These are phyloP conservation scores for Colletotrichum navitas DNA, from an alignment of 2,329 filamentous ascomycete genomes.

Conservation along the genomic window DNA sequence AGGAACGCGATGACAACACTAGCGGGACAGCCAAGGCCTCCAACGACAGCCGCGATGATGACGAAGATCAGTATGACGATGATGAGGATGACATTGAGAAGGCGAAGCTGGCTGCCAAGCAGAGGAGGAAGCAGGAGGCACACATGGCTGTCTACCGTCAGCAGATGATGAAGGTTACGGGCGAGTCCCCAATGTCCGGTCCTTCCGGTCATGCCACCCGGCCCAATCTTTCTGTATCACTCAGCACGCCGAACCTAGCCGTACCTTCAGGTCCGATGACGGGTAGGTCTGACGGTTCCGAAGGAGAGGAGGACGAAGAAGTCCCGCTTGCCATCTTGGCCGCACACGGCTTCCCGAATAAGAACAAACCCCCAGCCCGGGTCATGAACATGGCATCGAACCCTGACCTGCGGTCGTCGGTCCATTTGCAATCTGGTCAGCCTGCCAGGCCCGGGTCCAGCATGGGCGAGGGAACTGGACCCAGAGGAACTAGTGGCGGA, in stretches of 20 bases:
- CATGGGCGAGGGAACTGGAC: constrained; percentile 61
- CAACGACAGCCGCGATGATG: constrained; percentile 72
- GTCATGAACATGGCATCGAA: constrained; percentile 76
- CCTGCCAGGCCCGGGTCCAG: constrained; percentile 68
- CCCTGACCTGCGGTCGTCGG: constrained; percentile 75
- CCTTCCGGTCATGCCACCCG: constrained; percentile 66
- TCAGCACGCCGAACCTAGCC: constrained; percentile 72
- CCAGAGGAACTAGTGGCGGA: constrained; percentile 53
- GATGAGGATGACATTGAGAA: constrained; percentile 86
- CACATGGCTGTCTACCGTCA: constrained; percentile 91
- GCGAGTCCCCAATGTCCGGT: constrained; percentile 69
- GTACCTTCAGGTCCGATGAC: constrained; percentile 53
- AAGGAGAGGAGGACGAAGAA: constrained; percentile 87
- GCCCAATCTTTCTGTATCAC: constrained; percentile 67
- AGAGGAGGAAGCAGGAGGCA: constrained; percentile 88
- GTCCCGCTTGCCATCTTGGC: constrained; percentile 87
- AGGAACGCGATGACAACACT: constrained; percentile 68
- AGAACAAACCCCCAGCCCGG: constrained; percentile 78
- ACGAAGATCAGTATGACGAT: constrained; percentile 77
- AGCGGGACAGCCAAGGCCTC: constrained; percentile 55
- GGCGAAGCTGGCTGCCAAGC: constrained; percentile 77
- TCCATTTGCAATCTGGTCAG: constrained; percentile 55
- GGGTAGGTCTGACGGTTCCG: constrained; percentile 65
- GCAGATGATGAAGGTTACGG: constrained; percentile 97
- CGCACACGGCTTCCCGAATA: constrained; percentile 88